Evolutionary conservation across 2,329 filamentous ascomycete genomes (phyloP).

Genomic region (Elsinoe batatas): DNA sequence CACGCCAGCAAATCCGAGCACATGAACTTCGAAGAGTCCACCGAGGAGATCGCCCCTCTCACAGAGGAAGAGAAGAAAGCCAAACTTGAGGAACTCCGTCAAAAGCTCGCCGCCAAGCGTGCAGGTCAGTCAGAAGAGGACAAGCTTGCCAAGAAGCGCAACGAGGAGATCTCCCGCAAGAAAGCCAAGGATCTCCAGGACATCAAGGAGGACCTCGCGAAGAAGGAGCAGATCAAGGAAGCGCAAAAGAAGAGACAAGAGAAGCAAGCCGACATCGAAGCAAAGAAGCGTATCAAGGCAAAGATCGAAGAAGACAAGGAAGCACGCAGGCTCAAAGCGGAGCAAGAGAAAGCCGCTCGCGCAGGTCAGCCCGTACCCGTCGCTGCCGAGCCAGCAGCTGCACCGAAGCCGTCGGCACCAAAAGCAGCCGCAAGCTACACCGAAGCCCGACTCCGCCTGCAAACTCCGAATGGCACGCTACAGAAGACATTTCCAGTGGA

Average conservation of each 20-base stretch:
- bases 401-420: constrained; percentile 40
- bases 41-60: constrained; percentile 80
- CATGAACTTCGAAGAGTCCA: constrained; percentile 84
- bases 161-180: constrained; percentile 79
- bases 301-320: constrained; percentile 94
- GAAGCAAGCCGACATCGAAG: constrained; percentile 74
- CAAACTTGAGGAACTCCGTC: constrained; percentile 64
- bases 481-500: constrained; percentile 83
- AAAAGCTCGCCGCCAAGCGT: constrained; percentile 62
- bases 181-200: constrained; percentile 82
- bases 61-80: constrained; percentile 84
- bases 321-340: constrained; percentile 74
- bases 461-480: constrained; percentile 64
- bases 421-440: constrained; percentile 64
- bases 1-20: constrained; percentile 90
- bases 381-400: constrained; percentile 33
- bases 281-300: constrained; percentile 79
- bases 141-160: constrained; percentile 71
- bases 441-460: constrained; percentile 72
- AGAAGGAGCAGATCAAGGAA: constrained; percentile 87
- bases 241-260: constrained; percentile 77
- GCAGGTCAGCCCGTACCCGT: constrained; percentile 32
- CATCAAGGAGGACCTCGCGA: constrained; percentile 75
- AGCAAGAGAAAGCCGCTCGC: constrained; percentile 61
- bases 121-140: constrained; percentile 60